Evolutionary conservation across 352 stramenopile genomes (phyloP).

Genomic region (Phytophthora tubulina): DNA sequence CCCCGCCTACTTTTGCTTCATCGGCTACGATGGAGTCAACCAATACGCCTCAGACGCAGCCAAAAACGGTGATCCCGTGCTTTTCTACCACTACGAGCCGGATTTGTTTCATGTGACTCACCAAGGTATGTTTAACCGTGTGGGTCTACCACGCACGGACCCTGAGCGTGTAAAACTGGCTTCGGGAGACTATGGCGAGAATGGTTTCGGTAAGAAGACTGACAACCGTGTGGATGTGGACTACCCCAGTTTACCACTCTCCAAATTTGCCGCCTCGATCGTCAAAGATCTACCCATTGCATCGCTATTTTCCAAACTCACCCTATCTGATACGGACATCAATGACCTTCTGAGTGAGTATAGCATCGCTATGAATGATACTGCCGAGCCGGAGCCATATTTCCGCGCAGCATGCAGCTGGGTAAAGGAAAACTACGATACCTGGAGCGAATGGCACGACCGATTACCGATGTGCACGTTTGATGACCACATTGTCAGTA

Average conservation of each 20-base stretch:
- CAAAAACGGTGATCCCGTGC: constrained; percentile 24
- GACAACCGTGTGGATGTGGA: constrained; percentile 59
- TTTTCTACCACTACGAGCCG: constrained; percentile 69
- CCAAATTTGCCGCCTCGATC: constrained; percentile 45
- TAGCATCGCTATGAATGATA: not conserved
- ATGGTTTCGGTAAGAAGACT: constrained; percentile 53
- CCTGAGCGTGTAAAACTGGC: constrained; percentile 42
- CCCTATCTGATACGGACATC: constrained; percentile 48
- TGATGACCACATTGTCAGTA: constrained; percentile 39
- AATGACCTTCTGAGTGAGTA: constrained; percentile 49
- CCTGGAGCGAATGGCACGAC: constrained; percentile 59
- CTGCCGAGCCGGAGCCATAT: constrained; percentile 35
- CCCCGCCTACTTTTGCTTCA: constrained; percentile 71
- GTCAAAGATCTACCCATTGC: constrained; percentile 31
- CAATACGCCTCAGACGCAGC: constrained; percentile 46
- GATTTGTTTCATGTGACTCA: constrained; percentile 57
- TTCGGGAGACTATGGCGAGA: constrained; percentile 51
- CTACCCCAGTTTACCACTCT: constrained; percentile 46
- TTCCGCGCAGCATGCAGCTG: constrained; percentile 63
- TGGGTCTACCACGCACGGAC: constrained; percentile 44
- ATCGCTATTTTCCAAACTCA: constrained; percentile 45
- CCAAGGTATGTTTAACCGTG: constrained; percentile 44
- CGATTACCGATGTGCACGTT: constrained; percentile 49
- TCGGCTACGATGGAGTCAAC: constrained; percentile 50
- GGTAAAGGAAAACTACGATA: constrained; percentile 63